Evolutionary conservation across 176 grass and related monocot species (phyloP).

Genomic region (Musa acuminata): DNA sequence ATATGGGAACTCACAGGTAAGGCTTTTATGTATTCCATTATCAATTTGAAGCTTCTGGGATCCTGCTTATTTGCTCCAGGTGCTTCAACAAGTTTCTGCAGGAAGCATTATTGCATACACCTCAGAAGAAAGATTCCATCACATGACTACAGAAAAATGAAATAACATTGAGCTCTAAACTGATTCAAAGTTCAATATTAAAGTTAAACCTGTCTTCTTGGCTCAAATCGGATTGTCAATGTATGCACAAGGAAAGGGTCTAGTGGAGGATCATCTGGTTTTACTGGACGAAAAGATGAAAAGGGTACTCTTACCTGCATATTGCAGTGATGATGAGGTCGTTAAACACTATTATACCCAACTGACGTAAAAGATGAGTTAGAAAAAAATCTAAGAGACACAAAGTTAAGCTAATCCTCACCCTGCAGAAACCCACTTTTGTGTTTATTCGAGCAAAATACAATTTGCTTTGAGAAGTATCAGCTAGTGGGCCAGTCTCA

Average conservation of each 20-base stretch:
- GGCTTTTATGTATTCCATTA: constrained; percentile 90
- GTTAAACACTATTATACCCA: not conserved
- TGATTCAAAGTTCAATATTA: not conserved
- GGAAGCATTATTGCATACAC: not conserved
- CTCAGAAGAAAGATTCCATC: not conserved
- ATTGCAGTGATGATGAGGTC: constrained; percentile 5
- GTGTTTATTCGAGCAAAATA: constrained; percentile 92
- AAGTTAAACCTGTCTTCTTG: constrained; percentile 72
- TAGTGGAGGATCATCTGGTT: constrained; percentile 83
- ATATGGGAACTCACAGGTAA: constrained; percentile 60
- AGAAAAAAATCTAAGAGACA: constrained; percentile 3
- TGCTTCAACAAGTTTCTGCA: constrained; percentile 74
- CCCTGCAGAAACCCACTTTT: constrained; percentile 97
- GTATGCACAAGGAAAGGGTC: constrained; percentile 99
- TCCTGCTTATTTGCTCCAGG: constrained; percentile 50
- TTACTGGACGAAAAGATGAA: constrained; percentile 90
- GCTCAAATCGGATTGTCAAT: constrained; percentile 94
- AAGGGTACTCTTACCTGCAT: constrained; percentile 88
- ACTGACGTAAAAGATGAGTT: not conserved
- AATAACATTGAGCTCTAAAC: not conserved
- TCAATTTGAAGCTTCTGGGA: constrained; percentile 81
- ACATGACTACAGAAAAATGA: not conserved
- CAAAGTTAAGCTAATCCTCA: constrained; percentile 31
- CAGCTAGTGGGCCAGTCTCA: constrained; percentile 84
- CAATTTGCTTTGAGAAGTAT: constrained; percentile 82